phyloP scores from a whole-genome alignment of 768 basidiomycete species.

The Hygrocybe punicea region DNA sequence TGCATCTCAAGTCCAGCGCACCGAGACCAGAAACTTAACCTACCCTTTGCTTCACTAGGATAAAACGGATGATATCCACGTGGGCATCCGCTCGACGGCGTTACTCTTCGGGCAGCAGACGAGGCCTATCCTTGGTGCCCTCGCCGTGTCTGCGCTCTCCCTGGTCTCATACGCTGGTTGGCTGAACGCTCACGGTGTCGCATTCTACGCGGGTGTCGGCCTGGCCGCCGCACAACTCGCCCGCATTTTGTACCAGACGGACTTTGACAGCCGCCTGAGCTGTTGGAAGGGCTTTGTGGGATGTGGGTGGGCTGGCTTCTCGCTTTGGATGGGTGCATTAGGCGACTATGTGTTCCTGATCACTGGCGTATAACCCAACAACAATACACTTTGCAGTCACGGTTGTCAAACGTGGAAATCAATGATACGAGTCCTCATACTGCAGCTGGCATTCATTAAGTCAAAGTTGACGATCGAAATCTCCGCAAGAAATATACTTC shows the following conservation, averaged over 20 bases:
- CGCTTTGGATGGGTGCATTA: constrained; percentile 79
- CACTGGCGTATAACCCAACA: constrained; percentile 10
- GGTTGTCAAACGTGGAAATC: too few species aligned
- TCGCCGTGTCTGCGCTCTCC: constrained; percentile 72
- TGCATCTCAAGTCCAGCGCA: constrained; percentile 9
- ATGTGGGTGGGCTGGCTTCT: constrained; percentile 85
- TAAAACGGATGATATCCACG: constrained; percentile 83
- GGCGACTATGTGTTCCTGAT: constrained; percentile 57
- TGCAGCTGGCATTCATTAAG: too few species aligned
- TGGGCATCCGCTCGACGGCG: constrained; percentile 91
- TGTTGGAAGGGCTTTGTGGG: constrained; percentile 90
- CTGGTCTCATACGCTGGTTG: constrained; percentile 76
- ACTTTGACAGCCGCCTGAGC: constrained; percentile 71
- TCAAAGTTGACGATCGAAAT: too few species aligned
- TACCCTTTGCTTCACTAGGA: constrained; percentile 50
- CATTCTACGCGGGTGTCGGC: constrained; percentile 77
- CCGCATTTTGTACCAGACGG: constrained; percentile 67
- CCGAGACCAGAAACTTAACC: neutral
- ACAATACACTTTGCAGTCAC: too few species aligned
- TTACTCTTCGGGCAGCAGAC: constrained; percentile 81
- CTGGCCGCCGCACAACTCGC: constrained; percentile 74
- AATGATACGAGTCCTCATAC: too few species aligned
- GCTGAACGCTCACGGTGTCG: constrained; percentile 68
- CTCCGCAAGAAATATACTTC: too few species aligned
- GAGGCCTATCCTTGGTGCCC: constrained; percentile 66